These are phyloP conservation scores for Trichoderma semiorbis DNA, from an alignment of 2,329 filamentous ascomycete species.

Conservation along the genomic window DNA sequence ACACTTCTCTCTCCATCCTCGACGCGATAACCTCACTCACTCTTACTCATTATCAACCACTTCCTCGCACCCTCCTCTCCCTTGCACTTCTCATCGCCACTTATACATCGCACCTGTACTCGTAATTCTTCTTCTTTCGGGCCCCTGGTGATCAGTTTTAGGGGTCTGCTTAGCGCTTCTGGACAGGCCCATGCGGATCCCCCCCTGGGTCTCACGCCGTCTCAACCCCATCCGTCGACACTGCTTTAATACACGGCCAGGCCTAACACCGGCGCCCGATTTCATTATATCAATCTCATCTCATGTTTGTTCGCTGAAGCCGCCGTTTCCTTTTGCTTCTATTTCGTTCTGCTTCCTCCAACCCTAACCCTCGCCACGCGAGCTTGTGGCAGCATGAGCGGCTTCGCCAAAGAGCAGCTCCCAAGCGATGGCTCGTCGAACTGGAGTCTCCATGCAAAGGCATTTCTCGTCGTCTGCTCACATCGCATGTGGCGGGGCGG, in stretches of 20 bases:
- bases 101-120: not conserved
- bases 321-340: not conserved
- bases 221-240: not conserved
- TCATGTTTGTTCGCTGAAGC: not conserved
- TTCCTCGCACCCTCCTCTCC: not conserved
- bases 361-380: not conserved
- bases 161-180: not conserved
- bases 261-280: not conserved
- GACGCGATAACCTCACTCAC: not conserved
- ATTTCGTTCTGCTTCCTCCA: not conserved
- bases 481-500: slow-evolving; percentile 40
- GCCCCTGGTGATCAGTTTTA: not conserved
- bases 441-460: slow-evolving; percentile 24
- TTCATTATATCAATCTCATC: not conserved
- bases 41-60: not conserved
- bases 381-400: slow-evolving; percentile 12
- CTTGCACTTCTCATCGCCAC: not conserved
- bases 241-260: not conserved
- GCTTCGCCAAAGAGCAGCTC: slow-evolving; percentile 19
- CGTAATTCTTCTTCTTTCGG: not conserved
- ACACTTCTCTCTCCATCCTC: not conserved
- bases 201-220: not conserved
- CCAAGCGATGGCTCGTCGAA: slow-evolving; percentile 24
- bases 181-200: not conserved
- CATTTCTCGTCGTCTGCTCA: slow-evolving; percentile 39